Conservation (phyloP, 2,329 filamentous ascomycete species). For the Neonectria punicea region DNA sequence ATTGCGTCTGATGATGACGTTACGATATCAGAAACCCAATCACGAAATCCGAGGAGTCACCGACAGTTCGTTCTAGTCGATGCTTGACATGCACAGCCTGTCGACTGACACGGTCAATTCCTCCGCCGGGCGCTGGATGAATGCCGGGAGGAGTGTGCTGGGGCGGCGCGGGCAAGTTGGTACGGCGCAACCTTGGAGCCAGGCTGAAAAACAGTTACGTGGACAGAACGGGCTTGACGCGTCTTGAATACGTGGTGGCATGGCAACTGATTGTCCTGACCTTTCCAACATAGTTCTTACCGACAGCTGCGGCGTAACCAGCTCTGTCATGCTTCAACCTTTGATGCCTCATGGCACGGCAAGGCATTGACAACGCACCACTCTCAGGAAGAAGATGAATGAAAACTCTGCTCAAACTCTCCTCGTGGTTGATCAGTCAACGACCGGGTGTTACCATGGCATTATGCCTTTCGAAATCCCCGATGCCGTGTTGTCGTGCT, state of each 20-base stretch:
- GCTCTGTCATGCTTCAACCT: neutral
- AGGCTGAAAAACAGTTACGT: neutral
- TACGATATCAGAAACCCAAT: neutral
- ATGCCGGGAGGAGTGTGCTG: neutral
- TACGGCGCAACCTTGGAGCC: neutral
- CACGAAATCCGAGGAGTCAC: neutral
- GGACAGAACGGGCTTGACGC: neutral
- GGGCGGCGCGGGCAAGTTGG: neutral
- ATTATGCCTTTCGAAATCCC: neutral
- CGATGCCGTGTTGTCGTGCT: neutral
- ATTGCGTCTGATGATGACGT: neutral
- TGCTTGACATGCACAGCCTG: neutral
- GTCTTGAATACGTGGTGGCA: neutral
- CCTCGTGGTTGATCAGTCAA: neutral
- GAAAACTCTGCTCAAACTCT: neutral
- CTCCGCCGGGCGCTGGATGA: neutral
- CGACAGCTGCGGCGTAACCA: neutral
- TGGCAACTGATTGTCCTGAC: neutral
- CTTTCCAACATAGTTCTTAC: neutral
- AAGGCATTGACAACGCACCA: neutral
- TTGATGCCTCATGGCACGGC: neutral
- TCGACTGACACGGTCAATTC: neutral
- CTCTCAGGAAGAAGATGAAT: neutral
- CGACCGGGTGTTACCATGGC: neutral
- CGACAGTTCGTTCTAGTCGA: neutral